Conservation (phyloP, 352 stramenopile species). For the Pythium dissimile region DNA sequence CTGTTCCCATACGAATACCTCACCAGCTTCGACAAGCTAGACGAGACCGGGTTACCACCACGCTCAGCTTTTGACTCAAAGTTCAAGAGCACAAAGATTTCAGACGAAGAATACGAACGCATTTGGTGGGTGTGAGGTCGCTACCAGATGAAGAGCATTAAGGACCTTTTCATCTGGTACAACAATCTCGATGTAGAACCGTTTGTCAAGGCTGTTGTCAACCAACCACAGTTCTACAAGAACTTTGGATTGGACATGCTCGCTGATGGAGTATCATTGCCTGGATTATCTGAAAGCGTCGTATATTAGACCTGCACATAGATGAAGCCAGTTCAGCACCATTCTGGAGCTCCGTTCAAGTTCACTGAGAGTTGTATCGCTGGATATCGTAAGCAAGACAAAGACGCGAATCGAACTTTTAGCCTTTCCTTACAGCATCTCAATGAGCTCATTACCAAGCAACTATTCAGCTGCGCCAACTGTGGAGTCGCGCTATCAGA, state of each 20-base stretch:
- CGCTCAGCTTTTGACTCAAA: constrained; percentile 25
- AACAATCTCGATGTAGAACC: constrained; percentile 34
- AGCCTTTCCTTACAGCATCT: constrained; percentile 17
- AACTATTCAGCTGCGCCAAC: constrained; percentile 17
- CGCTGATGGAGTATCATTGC: too few relatives aligned
- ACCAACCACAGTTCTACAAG: constrained; percentile 1
- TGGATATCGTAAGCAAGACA: constrained; percentile 22
- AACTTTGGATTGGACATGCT: constrained; percentile 10
- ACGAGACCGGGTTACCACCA: constrained; percentile 19
- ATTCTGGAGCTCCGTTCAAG: constrained; percentile 13
- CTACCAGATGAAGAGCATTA: constrained; percentile 30
- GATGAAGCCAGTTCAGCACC: background rate
- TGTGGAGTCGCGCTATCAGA: constrained; percentile 13
- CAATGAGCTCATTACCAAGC: too few relatives aligned
- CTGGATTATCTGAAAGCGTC: constrained; percentile 7
- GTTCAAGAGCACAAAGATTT: constrained; percentile 13
- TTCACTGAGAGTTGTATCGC: constrained; percentile 12
- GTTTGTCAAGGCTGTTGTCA: constrained; percentile 20
- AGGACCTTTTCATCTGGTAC: constrained; percentile 36
- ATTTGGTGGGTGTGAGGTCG: constrained; percentile 28
- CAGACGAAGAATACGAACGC: constrained; percentile 24
- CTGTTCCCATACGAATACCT: constrained; percentile 36
- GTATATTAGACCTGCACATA: constrained; percentile 27
- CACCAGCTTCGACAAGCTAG: constrained; percentile 23
- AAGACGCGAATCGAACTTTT: constrained; percentile 16